phyloP scores from a whole-genome alignment of 2,329 filamentous ascomycete species.

The Fusarium sororula region DNA sequence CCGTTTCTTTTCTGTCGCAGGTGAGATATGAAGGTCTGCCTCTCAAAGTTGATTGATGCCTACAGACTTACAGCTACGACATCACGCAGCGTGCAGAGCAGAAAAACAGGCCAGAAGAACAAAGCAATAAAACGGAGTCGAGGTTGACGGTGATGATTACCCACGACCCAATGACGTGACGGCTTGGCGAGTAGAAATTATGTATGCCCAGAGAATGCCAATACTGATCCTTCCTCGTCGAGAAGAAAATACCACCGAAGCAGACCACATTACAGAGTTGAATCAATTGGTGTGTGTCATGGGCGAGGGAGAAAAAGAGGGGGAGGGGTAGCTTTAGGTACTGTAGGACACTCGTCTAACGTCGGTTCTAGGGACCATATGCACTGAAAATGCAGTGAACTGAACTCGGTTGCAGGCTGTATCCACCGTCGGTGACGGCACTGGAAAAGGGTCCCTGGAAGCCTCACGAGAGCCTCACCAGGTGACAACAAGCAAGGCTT shows the following conservation, averaged over 20 bases:
- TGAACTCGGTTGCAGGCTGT: constrained; percentile 12
- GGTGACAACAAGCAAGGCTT: constrained; percentile 9
- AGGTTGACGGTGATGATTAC: constrained; percentile 1
- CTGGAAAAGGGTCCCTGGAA: constrained; percentile 7
- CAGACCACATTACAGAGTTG: neutral
- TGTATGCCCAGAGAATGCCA: constrained; percentile 37
- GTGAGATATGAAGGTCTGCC: neutral
- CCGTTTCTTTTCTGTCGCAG: neutral
- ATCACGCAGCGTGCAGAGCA: constrained; percentile 14
- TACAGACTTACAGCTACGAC: neutral
- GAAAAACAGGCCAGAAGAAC: constrained; percentile 20
- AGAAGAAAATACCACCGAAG: constrained; percentile 22
- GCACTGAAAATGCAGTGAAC: neutral
- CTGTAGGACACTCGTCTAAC: constrained; percentile 27
- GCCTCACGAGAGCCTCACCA: constrained; percentile 28
- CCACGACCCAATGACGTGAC: constrained; percentile 30
- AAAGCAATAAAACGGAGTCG: constrained; percentile 18
- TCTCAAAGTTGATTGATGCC: neutral
- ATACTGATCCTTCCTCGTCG: constrained; percentile 25
- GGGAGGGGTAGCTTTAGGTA: constrained; percentile 2
- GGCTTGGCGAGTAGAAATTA: constrained; percentile 3
- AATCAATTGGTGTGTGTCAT: constrained; percentile 22
- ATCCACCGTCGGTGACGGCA: constrained; percentile 31
- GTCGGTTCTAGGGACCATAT: constrained; percentile 34
- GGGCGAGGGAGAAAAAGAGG: neutral